Conservation (phyloP, 305 asterid genomes). For the Fraxinus albicans region DNA sequence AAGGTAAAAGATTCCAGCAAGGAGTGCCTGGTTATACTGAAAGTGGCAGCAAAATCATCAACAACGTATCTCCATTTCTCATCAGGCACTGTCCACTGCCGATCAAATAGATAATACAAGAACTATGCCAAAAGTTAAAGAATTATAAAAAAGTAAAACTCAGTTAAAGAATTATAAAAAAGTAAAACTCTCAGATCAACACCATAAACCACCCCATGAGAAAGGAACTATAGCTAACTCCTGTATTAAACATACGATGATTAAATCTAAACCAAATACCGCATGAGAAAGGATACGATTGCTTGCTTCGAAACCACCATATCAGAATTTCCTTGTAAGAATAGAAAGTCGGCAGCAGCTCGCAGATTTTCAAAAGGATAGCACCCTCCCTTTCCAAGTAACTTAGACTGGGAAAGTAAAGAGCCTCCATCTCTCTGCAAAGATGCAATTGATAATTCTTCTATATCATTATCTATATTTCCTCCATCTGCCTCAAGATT, state of each 20-base stretch:
- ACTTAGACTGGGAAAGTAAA: conserved; percentile 45
- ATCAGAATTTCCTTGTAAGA: conserved; percentile 83
- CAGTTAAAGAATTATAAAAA: conserved; percentile 45
- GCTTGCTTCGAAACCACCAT: conserved; percentile 89
- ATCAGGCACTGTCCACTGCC: conserved; percentile 74
- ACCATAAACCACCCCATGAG: not conserved
- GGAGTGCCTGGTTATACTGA: conserved; percentile 73
- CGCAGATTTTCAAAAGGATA: conserved; percentile 85
- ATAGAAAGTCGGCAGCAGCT: conserved; percentile 82
- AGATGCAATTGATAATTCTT: conserved; percentile 48
- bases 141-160: conserved; percentile 26
- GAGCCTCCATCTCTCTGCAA: conserved; percentile 47
- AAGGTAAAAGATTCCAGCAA: conserved; percentile 82
- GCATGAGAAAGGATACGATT: conserved; percentile 69
- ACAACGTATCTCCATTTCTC: conserved; percentile 69
- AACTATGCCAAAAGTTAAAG: conserved; percentile 64
- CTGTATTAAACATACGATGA: not conserved
- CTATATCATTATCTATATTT: conserved; percentile 41
- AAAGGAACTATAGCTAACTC: not conserved
- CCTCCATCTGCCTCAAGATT: conserved; percentile 68
- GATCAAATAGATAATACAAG: conserved; percentile 87
- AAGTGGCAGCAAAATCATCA: conserved; percentile 88
- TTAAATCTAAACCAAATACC: not conserved
- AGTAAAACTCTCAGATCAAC: conserved; percentile 9
- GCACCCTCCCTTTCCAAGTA: conserved; percentile 70